Conservation (phyloP, 2,329 filamentous ascomycete species). For the Cordyceps fumosorosea region DNA sequence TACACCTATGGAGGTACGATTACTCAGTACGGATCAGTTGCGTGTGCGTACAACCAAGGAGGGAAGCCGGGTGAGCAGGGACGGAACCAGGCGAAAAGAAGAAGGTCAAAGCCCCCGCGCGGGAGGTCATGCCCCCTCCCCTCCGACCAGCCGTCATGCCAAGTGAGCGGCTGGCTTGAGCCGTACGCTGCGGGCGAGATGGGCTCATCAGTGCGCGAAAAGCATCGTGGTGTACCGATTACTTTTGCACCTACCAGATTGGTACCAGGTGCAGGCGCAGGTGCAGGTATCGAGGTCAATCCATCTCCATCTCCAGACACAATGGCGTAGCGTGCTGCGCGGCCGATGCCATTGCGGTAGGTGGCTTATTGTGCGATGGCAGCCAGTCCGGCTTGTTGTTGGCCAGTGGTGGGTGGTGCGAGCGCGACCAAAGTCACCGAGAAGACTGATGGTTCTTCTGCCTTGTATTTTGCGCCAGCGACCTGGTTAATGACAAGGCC, state of each 20-base stretch:
- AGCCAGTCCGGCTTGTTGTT: background rate
- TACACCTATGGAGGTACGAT: no score
- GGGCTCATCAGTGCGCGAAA: background rate
- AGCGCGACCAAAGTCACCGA: no score
- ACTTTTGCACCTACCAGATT: conserved; percentile 1
- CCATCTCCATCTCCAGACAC: background rate
- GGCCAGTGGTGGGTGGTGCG: no score
- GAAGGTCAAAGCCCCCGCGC: background rate
- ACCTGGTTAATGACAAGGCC: no score
- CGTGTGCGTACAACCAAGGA: background rate
- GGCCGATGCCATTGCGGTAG: background rate
- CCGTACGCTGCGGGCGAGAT: background rate
- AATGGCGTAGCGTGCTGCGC: background rate
- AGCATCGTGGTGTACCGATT: no score
- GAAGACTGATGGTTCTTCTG: no score
- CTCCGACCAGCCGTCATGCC: conserved; percentile 1
- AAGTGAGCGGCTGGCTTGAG: background rate
- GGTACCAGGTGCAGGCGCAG: background rate
- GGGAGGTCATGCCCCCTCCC: background rate
- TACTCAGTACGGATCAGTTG: no score
- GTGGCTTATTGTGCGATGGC: background rate
- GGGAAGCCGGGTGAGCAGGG: background rate
- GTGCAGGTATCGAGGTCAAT: background rate
- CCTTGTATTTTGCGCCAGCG: background rate
- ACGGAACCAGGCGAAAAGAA: conserved; percentile 6